Evolutionary conservation across 257 asterid species (phyloP).

Genomic region (Osmanthus fragrans): DNA sequence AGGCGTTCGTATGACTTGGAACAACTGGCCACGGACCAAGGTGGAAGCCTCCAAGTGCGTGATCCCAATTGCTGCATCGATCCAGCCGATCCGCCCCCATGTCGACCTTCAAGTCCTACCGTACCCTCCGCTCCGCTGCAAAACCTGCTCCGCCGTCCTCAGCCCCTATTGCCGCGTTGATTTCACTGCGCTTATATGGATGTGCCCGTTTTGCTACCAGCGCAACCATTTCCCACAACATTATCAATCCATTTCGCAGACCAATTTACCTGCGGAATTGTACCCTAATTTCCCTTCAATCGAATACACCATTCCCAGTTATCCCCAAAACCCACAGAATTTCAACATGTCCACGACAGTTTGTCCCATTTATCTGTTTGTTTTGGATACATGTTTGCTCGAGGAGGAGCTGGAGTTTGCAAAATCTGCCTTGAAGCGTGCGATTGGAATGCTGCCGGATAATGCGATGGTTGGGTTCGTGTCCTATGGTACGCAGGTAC

Average conservation of each 20-base stretch:
- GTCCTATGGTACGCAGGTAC: conserved; percentile 94
- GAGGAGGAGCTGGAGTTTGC: conserved; percentile 92
- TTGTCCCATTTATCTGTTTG: conserved; percentile 71
- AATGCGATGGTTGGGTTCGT: conserved; percentile 94
- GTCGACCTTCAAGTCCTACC: conserved; percentile 70
- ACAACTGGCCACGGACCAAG: conserved; percentile 86
- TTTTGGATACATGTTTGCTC: conserved; percentile 86
- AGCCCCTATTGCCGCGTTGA: conserved; percentile 84
- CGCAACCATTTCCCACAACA: conserved; percentile 82
- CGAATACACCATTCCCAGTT: conserved; percentile 49
- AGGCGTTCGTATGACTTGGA: conserved; percentile 96
- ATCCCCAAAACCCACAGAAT: conserved; percentile 56
- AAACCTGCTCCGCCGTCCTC: conserved; percentile 73
- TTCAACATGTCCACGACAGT: conserved; percentile 27
- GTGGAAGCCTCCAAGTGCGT: conserved; percentile 98
- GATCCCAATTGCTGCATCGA: conserved; percentile 95
- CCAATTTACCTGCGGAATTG: conserved; percentile 82
- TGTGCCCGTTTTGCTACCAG: conserved; percentile 94
- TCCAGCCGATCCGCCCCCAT: conserved; percentile 88
- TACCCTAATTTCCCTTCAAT: conserved; percentile 82
- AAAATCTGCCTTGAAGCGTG: conserved; percentile 80
- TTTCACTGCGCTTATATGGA: conserved; percentile 87
- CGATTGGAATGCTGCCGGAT: conserved; percentile 84
- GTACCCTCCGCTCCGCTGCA: conserved; percentile 83
- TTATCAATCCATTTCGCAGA: conserved; percentile 62